Conservation (phyloP, 257 asterid genomes). For the Solanum dulcamara region DNA sequence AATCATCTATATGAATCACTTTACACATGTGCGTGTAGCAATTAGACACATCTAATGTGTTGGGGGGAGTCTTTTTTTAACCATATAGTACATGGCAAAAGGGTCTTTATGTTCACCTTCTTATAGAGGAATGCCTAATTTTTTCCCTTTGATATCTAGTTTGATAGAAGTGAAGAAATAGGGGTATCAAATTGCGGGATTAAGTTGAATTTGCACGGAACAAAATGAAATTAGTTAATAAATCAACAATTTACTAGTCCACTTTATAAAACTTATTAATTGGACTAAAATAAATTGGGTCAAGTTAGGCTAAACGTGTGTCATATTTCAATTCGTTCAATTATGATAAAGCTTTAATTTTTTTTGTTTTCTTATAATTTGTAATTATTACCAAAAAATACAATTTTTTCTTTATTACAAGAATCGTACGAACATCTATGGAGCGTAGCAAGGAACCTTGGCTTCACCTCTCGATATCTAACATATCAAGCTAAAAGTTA, state of each 20-base stretch:
- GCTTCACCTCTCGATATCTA: too few relatives aligned
- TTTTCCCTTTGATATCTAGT: neutral
- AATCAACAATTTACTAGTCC: neutral
- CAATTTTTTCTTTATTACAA: too few relatives aligned
- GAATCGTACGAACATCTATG: too few relatives aligned
- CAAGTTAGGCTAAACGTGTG: neutral
- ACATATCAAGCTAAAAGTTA: neutral
- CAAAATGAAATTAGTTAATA: neutral
- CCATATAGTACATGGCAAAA: neutral
- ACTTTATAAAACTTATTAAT: neutral
- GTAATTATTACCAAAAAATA: too few relatives aligned
- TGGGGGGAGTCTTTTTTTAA: too few relatives aligned
- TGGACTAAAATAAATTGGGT: neutral
- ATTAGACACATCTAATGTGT: neutral
- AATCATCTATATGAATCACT: neutral
- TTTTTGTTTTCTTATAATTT: neutral
- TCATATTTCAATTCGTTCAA: neutral
- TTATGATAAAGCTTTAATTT: neutral
- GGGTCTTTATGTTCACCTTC: neutral
- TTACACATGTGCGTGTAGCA: neutral
- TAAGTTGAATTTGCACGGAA: neutral
- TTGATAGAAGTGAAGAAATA: neutral
- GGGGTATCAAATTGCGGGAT: neutral
- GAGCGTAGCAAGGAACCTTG: too few relatives aligned
- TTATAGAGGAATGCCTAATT: too few relatives aligned